Base-by-base conservation (phyloP, 2,329 filamentous ascomycete species). In the Ceratocystis diversiconidia region DNA sequence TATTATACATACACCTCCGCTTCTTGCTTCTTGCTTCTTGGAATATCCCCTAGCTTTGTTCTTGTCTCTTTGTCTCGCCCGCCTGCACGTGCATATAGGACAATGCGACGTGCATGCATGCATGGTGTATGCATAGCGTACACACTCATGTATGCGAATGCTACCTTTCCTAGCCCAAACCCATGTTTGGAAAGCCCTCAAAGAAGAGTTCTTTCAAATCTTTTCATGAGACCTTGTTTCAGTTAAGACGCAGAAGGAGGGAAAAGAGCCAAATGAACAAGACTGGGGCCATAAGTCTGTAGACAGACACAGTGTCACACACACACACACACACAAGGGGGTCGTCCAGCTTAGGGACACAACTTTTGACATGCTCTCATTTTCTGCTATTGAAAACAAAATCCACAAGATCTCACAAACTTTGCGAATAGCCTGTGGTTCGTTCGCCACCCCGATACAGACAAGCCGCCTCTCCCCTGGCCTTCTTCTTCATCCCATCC, bases 141-240 rank as follows among this genome's bases (percentile, higher is more conserved):
- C 55, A 59, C 19, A 57, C 15, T n/a, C 22, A 59, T 19, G 28
- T 7, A 59, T 61, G 52, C 25, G 52, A 30, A 57, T 57, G 52
- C 22, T 57, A 41, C 57, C 32, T 36, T 36, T 36, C 32, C 32
- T 12, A 3, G 41, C 28, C 32, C 7, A 6, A 41, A 43, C n/a
- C 57, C 57, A 61, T 61, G 30, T 41, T 61, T 15, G 30, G 30
- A 25, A 61, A 61, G n/a, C 10, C 57, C 57, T 15, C 8, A 41
- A 30, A 43, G 57, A 61, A 61, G 32, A 36, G 57, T n/a, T 57
- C 52, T 57, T 57, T 28, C 50, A 57, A 57, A 57, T 57, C 52
- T 30, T 28, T 57, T 22, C 52, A 57, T 57, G 15, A 57, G 22
- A 57, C 22, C 19, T 19, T 57, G 52, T 57, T 57, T 57, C 52